Evolutionary conservation across 805 yeast species (phyloP), one percentile per base, ranked within the genome.

Genomic region (Cyberlindnera bimundalis): DNA sequence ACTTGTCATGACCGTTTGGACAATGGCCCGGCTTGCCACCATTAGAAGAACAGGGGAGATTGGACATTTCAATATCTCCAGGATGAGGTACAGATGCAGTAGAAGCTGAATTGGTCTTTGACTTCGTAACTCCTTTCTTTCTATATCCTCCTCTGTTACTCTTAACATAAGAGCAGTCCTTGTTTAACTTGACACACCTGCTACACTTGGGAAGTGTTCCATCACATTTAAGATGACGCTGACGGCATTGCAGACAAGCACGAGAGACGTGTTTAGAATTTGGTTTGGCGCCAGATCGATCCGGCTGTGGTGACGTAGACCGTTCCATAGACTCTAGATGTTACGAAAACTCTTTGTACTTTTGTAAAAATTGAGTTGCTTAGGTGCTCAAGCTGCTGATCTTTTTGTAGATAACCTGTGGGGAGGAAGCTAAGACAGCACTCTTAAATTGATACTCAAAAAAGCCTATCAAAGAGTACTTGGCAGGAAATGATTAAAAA

Each of bases 141-240:
- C 80, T 56, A 6, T 78, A 68, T 1, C 80, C 80, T 29, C 80
- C 80, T 45, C 80, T 56, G 30, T 73, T 67, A 44, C 77, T 70
- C 50, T 70, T 71, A 5, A 74, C 79, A 47, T 71, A 74, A 1
- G 64, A 65, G 42, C 80, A 74, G 0, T 56, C 64, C 42, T 61
- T 62, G 9, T 38, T 34, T 4, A 53, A 35, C 39, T 60, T 60
- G 3, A 39, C 44, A 46, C 80, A 74, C 36, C 76, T 55, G 7
- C 60, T 54, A 53, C 80, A 74, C 12, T 48, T 50, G 1, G 80
- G 79, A 9, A 62, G 60, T 18, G 53, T 56, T 0, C 79, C 79
- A 42, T 70, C 74, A 50, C 80, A 74, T 47, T 71, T 73, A 40
- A 71, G 48, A 54, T 74, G 80, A 21, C 76, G 57, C 6, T 68